Evolutionary conservation across 2,329 filamentous ascomycete species (phyloP).

Genomic region (Alternaria sp.): DNA sequence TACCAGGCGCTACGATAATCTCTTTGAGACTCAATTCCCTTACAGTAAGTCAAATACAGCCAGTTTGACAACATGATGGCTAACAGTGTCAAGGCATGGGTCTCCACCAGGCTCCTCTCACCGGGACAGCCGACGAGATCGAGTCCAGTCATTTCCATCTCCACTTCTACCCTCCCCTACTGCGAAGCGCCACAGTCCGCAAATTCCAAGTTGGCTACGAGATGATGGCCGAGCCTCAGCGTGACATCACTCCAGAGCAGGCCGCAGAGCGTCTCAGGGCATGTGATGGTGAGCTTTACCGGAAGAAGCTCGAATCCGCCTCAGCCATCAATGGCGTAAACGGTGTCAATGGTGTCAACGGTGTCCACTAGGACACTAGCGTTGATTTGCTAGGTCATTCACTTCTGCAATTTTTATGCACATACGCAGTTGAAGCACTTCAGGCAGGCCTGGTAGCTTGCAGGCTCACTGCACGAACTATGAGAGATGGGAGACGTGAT

Average conservation of each 20-base stretch:
- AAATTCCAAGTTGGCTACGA: conserved; percentile 98
- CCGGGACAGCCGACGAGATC: conserved; percentile 81
- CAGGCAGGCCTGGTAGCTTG: conserved; percentile 6
- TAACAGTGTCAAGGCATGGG: conserved; percentile 72
- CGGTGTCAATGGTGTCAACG: conserved; percentile 25
- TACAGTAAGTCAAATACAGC: conserved; percentile 71
- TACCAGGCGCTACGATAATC: conserved; percentile 90
- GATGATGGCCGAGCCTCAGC: conserved; percentile 95
- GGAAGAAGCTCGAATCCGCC: conserved; percentile 61
- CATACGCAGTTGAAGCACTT: not conserved
- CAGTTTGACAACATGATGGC: not conserved
- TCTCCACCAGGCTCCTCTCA: conserved; percentile 91
- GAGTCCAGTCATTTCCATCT: conserved; percentile 92
- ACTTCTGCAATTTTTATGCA: conserved; percentile 2
- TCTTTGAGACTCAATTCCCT: conserved; percentile 96
- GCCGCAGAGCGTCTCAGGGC: conserved; percentile 78
- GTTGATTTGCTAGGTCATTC: not conserved
- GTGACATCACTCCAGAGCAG: conserved; percentile 97
- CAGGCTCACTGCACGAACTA: not conserved
- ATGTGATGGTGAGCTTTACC: conserved; percentile 84
- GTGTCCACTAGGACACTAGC: conserved; percentile 3
- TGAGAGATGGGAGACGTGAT: not conserved
- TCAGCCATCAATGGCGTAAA: conserved; percentile 31
- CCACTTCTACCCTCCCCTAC: conserved; percentile 94
- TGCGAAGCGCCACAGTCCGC: conserved; percentile 89